Percentiles rank a stretch among this genome's conserved stretches.
Conservation (phyloP, 1,139 yeast genomes). For the Suhomyces wounanorum region DNA sequence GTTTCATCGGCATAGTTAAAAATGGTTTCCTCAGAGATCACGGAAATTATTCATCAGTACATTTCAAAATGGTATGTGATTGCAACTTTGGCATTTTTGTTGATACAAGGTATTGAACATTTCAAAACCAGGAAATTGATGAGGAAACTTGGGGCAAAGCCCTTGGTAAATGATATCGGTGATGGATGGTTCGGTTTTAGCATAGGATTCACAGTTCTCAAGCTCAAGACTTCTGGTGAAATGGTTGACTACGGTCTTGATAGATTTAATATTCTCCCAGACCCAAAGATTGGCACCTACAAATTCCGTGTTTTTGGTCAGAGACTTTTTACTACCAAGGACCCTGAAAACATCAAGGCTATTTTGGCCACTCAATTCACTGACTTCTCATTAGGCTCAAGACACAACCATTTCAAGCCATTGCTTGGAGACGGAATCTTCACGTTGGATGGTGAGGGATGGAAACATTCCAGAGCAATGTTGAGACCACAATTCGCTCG, state of each 20-base stretch:
- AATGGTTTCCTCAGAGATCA: neutral
- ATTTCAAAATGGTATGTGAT: conserved; percentile 13
- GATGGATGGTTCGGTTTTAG: conserved; percentile 20
- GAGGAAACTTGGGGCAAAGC: conserved; percentile 15
- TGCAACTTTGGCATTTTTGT: conserved; percentile 1
- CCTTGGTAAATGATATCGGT: conserved; percentile 5
- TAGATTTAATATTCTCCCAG: conserved; percentile 7
- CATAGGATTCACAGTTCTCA: conserved; percentile 8
- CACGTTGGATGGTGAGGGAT: conserved; percentile 55
- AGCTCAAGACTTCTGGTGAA: conserved; percentile 15
- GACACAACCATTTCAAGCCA: conserved; percentile 45
- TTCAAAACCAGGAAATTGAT: conserved; percentile 1
- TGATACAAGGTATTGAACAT: neutral
- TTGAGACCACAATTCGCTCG: conserved; percentile 61
- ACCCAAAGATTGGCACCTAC: conserved; percentile 17
- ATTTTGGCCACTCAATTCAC: conserved; percentile 47
- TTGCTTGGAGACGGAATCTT: conserved; percentile 60
- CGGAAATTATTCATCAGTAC: neutral
- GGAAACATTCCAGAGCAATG: conserved; percentile 62
- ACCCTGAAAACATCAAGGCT: conserved; percentile 38
- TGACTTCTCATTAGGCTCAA: conserved; percentile 53
- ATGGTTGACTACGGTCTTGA: conserved; percentile 14
- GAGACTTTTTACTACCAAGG: conserved; percentile 19
- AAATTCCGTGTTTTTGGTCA: conserved; percentile 18
- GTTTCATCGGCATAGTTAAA: neutral